These are phyloP conservation scores for Kwoniella mangroviensis DNA, from an alignment of 768 basidiomycete species.

Conservation along the genomic window DNA sequence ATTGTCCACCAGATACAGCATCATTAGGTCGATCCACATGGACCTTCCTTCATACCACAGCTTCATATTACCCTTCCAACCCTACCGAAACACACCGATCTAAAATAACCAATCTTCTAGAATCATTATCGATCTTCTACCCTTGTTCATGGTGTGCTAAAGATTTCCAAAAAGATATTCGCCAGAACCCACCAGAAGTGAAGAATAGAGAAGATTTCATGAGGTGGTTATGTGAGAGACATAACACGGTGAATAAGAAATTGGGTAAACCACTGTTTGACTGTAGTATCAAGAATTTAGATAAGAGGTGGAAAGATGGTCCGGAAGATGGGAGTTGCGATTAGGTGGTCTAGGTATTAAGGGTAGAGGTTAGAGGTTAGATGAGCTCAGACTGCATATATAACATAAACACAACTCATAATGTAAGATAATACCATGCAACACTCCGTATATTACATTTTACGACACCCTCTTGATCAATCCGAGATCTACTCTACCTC, in stretches of 20 bases:
- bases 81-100: slow-evolving; percentile 76
- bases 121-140: slow-evolving; percentile 79
- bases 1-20: slow-evolving; percentile 90
- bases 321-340: slow-evolving; percentile 86
- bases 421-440: not conserved
- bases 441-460: not conserved
- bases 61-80: slow-evolving; percentile 89
- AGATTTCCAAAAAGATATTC: slow-evolving; percentile 77
- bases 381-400: not conserved
- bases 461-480: not conserved
- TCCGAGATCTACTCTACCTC: not conserved
- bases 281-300: slow-evolving; percentile 68
- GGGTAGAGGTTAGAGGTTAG: not conserved
- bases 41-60: slow-evolving; percentile 94
- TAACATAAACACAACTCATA: not conserved
- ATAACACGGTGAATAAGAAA: slow-evolving; percentile 88
- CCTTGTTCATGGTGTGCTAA: slow-evolving; percentile 84
- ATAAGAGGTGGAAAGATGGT: slow-evolving; percentile 92
- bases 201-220: slow-evolving; percentile 71
- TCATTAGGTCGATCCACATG: slow-evolving; percentile 89
- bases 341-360: slow-evolving; percentile 54
- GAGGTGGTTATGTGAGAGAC: slow-evolving; percentile 85
- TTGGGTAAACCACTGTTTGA: slow-evolving; percentile 83
- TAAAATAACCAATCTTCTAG: slow-evolving; percentile 80
- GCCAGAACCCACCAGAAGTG: slow-evolving; percentile 74